Percentiles rank a stretch among this genome's conserved stretches.
Evolutionary conservation across 2,329 filamentous ascomycete genomes (phyloP).

Genomic region (Ascochyta viciae-villosae): DNA sequence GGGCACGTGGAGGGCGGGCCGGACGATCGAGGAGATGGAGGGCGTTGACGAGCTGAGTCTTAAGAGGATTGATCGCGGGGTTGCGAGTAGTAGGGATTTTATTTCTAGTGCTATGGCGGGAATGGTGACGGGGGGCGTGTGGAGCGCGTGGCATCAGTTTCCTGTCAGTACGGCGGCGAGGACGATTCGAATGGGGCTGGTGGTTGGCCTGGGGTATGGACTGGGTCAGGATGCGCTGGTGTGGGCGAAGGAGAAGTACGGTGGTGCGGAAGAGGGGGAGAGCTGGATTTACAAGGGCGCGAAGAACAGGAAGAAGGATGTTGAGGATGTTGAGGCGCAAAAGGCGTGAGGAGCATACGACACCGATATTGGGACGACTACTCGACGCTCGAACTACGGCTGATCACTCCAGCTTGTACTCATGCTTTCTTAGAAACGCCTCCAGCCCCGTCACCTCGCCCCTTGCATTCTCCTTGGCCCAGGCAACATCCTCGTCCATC

Average conservation of each 20-base stretch:
- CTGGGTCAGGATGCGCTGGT: slow-evolving; percentile 78
- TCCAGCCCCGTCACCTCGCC: slow-evolving; percentile 38
- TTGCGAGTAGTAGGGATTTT: slow-evolving; percentile 66
- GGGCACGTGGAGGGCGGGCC: slow-evolving; percentile 54
- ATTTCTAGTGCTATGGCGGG: slow-evolving; percentile 83
- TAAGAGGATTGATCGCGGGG: slow-evolving; percentile 33
- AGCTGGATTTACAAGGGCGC: slow-evolving; percentile 52
- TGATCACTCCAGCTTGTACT: slow-evolving; percentile 30
- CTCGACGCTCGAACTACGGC: neutral
- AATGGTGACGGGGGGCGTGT: slow-evolving; percentile 81
- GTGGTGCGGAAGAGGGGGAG: slow-evolving; percentile 34
- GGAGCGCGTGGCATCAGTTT: slow-evolving; percentile 85
- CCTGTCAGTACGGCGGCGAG: slow-evolving; percentile 67
- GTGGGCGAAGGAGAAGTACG: slow-evolving; percentile 58
- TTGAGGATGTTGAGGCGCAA: neutral
- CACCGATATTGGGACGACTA: no score
- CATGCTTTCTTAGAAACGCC: slow-evolving; percentile 33
- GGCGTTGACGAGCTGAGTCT: slow-evolving; percentile 46
- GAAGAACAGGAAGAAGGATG: slow-evolving; percentile 37
- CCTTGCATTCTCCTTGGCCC: slow-evolving; percentile 33
- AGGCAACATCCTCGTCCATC: slow-evolving; percentile 33
- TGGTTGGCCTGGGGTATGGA: slow-evolving; percentile 81
- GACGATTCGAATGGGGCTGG: slow-evolving; percentile 80
- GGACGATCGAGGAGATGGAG: slow-evolving; percentile 47
- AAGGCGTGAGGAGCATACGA: neutral